Base-by-base conservation (phyloP, 306 rosid species). In the Senna siamea region DNA sequence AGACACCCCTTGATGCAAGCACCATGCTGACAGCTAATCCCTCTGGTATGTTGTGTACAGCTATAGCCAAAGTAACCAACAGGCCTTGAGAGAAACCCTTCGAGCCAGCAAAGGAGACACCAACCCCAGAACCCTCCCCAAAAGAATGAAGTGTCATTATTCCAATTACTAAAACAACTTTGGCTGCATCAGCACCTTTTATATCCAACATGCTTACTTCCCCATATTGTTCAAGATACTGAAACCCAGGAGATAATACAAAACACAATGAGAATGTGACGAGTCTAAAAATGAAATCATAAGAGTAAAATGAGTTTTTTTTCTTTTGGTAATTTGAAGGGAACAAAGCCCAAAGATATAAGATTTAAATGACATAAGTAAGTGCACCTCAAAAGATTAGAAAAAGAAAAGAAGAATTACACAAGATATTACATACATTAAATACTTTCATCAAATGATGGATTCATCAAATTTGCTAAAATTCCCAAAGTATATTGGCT, bases 1-100 rank as follows among this genome's bases (percentile, higher is more conserved):
- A 95, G 80, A 95, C 99, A 35, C 99, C 99, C 81, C 96, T 92
- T 73, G 99, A 90, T 60, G 97, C 93, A 74, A 95, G 91, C 72
- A 95, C 93, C 99, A 95, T 95, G 78, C 98, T 92, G 63, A 95
- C 99, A 79, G 99, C 99, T 78, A 95, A 86, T 75, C 99, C 99
- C 85, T 95, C 99, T 1, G 99, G 99, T 82, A 95, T 90, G 77
- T 95, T 95, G 89, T 95, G 98, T 38, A 95, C 98, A 2, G 99
- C 99, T 59, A 90, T 95, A 79, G 99, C 99, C 84, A 95, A 85
- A 74, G 99, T 95, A 63, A 95, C 99, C 85, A 95, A 76, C 82
- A 95, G 85, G 52, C 99, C 99, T 87, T 95, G 98, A 80, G 96
- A 75, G 81, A 92, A 95, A 80, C 99, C 99, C 85, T 90, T 95